Percentiles rank a stretch among this genome's conserved stretches.
phyloP scores from a whole-genome alignment of 2,329 filamentous ascomycete species.

The Xylariaceae sp. region DNA sequence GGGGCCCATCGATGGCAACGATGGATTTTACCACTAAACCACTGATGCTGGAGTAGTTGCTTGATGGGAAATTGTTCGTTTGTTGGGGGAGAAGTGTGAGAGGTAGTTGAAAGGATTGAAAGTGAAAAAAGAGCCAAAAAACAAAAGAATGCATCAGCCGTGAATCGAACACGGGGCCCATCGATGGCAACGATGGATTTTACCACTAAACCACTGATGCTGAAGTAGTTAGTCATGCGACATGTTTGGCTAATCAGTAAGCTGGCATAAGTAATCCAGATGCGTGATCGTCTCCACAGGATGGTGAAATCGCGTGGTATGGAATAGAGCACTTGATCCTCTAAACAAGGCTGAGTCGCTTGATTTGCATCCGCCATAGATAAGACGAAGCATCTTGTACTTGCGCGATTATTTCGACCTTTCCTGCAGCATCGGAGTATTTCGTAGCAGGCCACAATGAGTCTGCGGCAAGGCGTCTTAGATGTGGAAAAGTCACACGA shows the following conservation, averaged over 20 bases:
- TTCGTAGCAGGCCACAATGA: too few relatives aligned
- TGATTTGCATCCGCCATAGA: too few relatives aligned
- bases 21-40: constrained; percentile 50
- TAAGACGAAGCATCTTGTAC: too few relatives aligned
- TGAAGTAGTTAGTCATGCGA: constrained; percentile 22
- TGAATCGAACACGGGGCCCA: constrained; percentile 43
- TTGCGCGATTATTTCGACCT: too few relatives aligned
- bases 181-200: constrained; percentile 50
- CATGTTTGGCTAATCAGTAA: background rate
- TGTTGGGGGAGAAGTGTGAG: background rate
- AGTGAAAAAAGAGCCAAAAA: background rate
- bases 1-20: constrained; percentile 48
- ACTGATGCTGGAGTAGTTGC: constrained; percentile 31
- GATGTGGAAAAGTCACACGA: too few relatives aligned
- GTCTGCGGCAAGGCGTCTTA: too few relatives aligned
- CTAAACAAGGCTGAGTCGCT: too few relatives aligned
- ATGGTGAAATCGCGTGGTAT: too few relatives aligned
- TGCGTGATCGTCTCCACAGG: too few relatives aligned
- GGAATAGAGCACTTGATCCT: too few relatives aligned
- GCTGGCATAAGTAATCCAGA: background rate
- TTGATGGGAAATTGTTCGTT: background rate
- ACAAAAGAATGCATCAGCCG: constrained; percentile 33
- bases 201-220: constrained; percentile 36
- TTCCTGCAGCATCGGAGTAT: too few relatives aligned
- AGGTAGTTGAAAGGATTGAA: background rate